Evolutionary conservation across 257 asterid genomes (phyloP), one percentile per base, ranked within the genome.

Genomic region (Cinchona pubescens): DNA sequence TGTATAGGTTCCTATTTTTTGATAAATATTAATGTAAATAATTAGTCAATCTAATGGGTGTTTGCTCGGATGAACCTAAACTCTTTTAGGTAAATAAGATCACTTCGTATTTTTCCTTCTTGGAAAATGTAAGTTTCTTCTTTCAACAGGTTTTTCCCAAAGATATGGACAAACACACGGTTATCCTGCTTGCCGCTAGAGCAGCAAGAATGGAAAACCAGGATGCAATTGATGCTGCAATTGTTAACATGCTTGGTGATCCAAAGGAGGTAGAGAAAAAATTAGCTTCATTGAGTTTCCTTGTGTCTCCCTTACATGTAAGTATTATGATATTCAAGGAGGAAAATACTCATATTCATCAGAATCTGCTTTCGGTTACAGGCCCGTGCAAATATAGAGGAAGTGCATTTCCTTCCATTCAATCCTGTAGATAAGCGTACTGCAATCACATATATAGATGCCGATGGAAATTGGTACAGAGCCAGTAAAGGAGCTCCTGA

Each of bases 161-260:
- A 71, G 82, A 72, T 64, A 75, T 82, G 71, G 85, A 82, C 80
- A 78, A 43, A 72, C 78, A 82, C 16, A 71, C 25, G 63, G 73
- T 82, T 2, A 64, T 78, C 65, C 70, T 82, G 40, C 77, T 78
- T 35, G 82, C 82, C 6, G 80, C 85, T 0, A 74, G 82, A 56
- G 85, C 85, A 63, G 68, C 85, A 30, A 78, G 85, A 30, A 37
- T 77, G 66, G 85, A 81, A 67, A 81, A 81, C 56, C 85, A 78
- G 69, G 85, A 81, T 70, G 85, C 82, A 27, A 81, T 81, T 38
- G 85, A 81, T 69, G 70, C 82, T 65, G 85, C 82, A 29, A 73
- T 77, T 4, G 53, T 78, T 61, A 70, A 63, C 77, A 82, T 82
- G 85, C 82, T 78, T 30, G 74, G 77, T 61, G 85, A 78, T 61